Conservation (phyloP, 192 early-diverging fungal genomes). For the Radiomyces spectabilis region DNA sequence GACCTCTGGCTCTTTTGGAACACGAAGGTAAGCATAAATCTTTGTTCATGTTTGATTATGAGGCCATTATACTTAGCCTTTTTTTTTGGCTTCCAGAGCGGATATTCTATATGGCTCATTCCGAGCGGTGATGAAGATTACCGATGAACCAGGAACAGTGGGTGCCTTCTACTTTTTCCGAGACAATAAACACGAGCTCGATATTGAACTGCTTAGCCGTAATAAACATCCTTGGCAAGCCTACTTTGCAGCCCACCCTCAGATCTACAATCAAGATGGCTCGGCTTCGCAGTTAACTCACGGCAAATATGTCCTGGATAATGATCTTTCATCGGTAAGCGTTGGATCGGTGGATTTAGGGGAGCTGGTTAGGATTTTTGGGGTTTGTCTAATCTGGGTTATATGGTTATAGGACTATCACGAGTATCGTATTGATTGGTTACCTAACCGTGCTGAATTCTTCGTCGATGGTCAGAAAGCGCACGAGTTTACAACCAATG, state of each 20-base stretch:
- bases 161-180: conserved; percentile 22
- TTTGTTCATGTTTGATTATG: no score
- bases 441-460: conserved; percentile 11
- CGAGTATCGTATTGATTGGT: conserved; percentile 32
- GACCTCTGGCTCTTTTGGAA: conserved; percentile 15
- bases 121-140: conserved; percentile 16
- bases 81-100: no score
- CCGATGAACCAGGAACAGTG: conserved; percentile 17
- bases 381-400: no score
- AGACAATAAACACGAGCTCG: conserved; percentile 23
- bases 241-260: conserved; percentile 25
- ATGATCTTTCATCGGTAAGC: conserved; percentile 8
- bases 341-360: no score
- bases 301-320: background rate
- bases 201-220: conserved; percentile 22
- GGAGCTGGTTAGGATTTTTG: no score
- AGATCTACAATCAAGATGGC: conserved; percentile 23
- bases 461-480: conserved; percentile 14
- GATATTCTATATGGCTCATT: conserved; percentile 28
- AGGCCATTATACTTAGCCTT: no score
- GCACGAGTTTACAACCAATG: conserved; percentile 9
- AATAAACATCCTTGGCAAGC: conserved; percentile 8
- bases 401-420: conserved; percentile 24
- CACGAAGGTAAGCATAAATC: conserved; percentile 12
- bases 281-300: conserved; percentile 14